Evolutionary conservation across 805 yeast genomes (phyloP), one percentile per base, ranked within the genome.

Genomic region (Kodamaea laetipori): DNA sequence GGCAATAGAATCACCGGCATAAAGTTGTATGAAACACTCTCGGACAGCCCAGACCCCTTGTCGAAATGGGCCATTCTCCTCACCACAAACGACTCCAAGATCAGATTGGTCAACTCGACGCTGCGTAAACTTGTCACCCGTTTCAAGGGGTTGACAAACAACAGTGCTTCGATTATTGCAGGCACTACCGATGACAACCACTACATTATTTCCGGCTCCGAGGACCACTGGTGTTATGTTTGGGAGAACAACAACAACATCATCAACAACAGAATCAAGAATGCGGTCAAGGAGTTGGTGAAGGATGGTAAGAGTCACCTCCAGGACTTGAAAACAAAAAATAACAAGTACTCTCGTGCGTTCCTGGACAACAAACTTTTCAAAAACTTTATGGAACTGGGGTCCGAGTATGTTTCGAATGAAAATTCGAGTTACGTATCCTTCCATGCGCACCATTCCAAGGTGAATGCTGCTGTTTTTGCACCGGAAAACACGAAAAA

Each of bases 221-320:
- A 90, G 58, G 94, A 90, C 64, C 88, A 86, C 52, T 81, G 90
- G 81, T 78, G 86, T 10, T 90, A 90, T 56, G 66, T 87, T 9
- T 92, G 98, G 98, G 74, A 76, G 43, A 61, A 71, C 51, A 65
- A 70, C 49, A 68, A 70, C 43, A 55, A 63, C 26, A 67, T 66
- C 52, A 66, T 65, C 51, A 75, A 66, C 57, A 72, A 61, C 50
- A 66, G 54, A 52, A 54, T 73, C 41, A 63, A 59, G 24, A 56
- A 47, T 28, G 61, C 70, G 1, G 44, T 71, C 33, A 64, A 61
- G 37, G 76, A 70, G 16, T 38, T 68, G 10, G 53, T 66, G 13
- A 41, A 53, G 6, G 74, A 67, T 27, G 64, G 71, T 5, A 65
- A 60, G 34, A 56, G 57, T 43, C 71, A 64, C 37, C 38, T 68